These are phyloP conservation scores for Linanthus parryae DNA, from an alignment of 148 eudicot genomes.

Conservation along the genomic window DNA sequence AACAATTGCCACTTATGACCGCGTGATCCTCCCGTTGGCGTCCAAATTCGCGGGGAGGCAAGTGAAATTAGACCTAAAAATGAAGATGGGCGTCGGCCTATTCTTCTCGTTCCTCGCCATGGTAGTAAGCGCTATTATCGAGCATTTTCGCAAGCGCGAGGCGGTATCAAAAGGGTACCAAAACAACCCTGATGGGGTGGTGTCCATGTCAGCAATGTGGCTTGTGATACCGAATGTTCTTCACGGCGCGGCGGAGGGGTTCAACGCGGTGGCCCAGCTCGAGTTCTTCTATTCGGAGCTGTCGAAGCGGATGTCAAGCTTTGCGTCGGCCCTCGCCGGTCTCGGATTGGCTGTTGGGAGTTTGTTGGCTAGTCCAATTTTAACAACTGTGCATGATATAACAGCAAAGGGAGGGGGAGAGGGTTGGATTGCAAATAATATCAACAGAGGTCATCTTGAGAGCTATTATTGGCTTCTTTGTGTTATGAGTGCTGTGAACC, in stretches of 20 bases:
- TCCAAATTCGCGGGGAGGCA: slow-evolving; percentile 55
- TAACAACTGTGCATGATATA: slow-evolving; percentile 31
- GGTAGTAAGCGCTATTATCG: slow-evolving; percentile 56
- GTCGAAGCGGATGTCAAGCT: slow-evolving; percentile 83
- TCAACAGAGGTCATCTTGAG: slow-evolving; percentile 70
- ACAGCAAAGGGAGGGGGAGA: slow-evolving; percentile 43
- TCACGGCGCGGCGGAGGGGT: slow-evolving; percentile 76
- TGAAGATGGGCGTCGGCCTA: slow-evolving; percentile 75
- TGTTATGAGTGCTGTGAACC: slow-evolving; percentile 41
- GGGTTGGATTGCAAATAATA: slow-evolving; percentile 65
- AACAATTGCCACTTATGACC: slow-evolving; percentile 70
- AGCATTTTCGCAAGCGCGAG: slow-evolving; percentile 36
- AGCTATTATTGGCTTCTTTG: slow-evolving; percentile 74
- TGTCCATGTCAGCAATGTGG: slow-evolving; percentile 78
- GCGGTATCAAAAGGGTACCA: slow-evolving; percentile 39
- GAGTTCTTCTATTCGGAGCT: slow-evolving; percentile 83
- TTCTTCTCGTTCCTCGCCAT: slow-evolving; percentile 44
- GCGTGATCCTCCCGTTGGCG: slow-evolving; percentile 61
- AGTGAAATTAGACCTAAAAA: slow-evolving; percentile 40
- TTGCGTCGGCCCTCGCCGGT: slow-evolving; percentile 46
- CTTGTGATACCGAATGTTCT: slow-evolving; percentile 41
- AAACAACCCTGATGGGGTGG: slow-evolving; percentile 26
- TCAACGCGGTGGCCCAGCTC: slow-evolving; percentile 57
- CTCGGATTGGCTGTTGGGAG: slow-evolving; percentile 65
- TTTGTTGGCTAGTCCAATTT: slow-evolving; percentile 47